These are phyloP conservation scores for Neoarthrinium moseri DNA, from an alignment of 2,329 filamentous ascomycete genomes.

Conservation along the genomic window DNA sequence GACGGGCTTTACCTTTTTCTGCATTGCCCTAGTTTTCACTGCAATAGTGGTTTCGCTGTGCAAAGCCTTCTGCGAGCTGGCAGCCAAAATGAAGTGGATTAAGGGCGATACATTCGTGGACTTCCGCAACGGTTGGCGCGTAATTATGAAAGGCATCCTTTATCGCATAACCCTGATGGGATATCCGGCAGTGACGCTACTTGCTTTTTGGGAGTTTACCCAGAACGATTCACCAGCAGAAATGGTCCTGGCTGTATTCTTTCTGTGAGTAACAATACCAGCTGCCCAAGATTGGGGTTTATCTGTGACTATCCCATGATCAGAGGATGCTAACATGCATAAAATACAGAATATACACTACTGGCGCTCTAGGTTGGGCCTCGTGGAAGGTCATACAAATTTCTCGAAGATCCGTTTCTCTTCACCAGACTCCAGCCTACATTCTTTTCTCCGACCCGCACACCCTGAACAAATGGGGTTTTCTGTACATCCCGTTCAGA, in stretches of 20 bases:
- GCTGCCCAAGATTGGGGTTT: no score
- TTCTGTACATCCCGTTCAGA: conserved; percentile 95
- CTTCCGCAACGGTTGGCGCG: conserved; percentile 92
- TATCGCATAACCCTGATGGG: conserved; percentile 89
- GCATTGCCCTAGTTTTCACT: conserved; percentile 76
- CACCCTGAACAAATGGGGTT: conserved; percentile 95
- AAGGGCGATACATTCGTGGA: conserved; percentile 84
- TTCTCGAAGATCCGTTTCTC: conserved; percentile 80
- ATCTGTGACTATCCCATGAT: not conserved
- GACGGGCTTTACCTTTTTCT: conserved; percentile 86
- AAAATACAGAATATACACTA: conserved; percentile 43
- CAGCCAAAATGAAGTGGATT: conserved; percentile 74
- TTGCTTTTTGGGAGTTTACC: conserved; percentile 93
- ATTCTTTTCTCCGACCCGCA: conserved; percentile 96
- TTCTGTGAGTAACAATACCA: conserved; percentile 55
- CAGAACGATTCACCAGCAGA: conserved; percentile 80
- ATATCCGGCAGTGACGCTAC: conserved; percentile 85
- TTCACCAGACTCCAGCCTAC: conserved; percentile 96
- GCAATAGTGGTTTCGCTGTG: conserved; percentile 72
- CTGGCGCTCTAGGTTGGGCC: conserved; percentile 78
- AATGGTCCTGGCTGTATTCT: conserved; percentile 83
- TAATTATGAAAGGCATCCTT: conserved; percentile 88
- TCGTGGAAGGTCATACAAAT: conserved; percentile 87
- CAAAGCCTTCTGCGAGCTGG: conserved; percentile 77
- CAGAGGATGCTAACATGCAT: no score